These are phyloP conservation scores for Secale cereale DNA, from an alignment of 176 grass and related monocot genomes.

Conservation along the genomic window DNA sequence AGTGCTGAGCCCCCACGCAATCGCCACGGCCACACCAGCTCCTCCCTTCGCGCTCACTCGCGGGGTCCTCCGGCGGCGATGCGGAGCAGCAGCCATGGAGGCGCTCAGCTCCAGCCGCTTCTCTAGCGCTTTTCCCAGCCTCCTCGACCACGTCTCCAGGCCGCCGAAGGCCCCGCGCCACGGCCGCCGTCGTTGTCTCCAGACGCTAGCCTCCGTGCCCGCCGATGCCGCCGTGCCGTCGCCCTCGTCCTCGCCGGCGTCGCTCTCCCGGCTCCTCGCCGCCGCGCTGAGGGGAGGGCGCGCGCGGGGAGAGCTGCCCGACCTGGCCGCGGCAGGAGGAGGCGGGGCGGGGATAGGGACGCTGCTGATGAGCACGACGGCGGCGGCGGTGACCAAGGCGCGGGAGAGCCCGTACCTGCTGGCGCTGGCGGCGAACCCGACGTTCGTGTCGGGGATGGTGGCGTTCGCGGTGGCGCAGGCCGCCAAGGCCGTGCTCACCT, in stretches of 20 bases:
- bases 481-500: slow-evolving; percentile 72
- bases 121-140: slow-evolving; percentile 40
- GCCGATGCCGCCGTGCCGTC: neutral
- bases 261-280: slow-evolving; percentile 19
- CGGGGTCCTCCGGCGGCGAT: slow-evolving; percentile 39
- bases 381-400: slow-evolving; percentile 68
- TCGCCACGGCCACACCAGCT: slow-evolving; percentile 6
- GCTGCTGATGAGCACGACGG: slow-evolving; percentile 95
- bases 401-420: slow-evolving; percentile 64
- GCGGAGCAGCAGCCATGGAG: slow-evolving; percentile 81
- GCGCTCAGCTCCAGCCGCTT: slow-evolving; percentile 54
- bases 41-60: neutral
- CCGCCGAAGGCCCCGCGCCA: neutral
- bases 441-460: slow-evolving; percentile 77
- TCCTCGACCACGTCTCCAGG: neutral
- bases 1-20: neutral
- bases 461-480: slow-evolving; percentile 83
- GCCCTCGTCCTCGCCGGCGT: neutral
- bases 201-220: slow-evolving; percentile 1
- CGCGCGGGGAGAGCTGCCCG: slow-evolving; percentile 46
- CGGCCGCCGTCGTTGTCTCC: neutral
- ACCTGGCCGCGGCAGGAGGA: slow-evolving; percentile 25
- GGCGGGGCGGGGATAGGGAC: slow-evolving; percentile 62
- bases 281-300: slow-evolving; percentile 40
- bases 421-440: slow-evolving; percentile 83